Evolutionary conservation across 805 yeast genomes (phyloP).

Genomic region (Yarrowia divulgata): DNA sequence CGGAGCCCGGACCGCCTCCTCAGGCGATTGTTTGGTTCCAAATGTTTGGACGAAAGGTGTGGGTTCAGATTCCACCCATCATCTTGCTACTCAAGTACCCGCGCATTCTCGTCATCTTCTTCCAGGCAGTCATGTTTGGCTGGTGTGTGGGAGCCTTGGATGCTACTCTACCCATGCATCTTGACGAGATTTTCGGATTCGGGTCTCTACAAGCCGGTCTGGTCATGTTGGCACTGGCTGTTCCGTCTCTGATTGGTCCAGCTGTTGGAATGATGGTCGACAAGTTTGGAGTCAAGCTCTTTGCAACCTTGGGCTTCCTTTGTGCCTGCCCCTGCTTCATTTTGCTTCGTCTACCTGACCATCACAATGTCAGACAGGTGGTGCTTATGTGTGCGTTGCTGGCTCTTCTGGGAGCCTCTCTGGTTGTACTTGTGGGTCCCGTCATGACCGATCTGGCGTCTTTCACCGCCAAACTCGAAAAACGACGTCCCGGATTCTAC

Average conservation of each 20-base stretch:
- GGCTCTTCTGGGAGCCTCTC: slow-evolving; percentile 45
- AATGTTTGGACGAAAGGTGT: slow-evolving; percentile 30
- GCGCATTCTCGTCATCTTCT: slow-evolving; percentile 44
- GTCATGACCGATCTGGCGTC: slow-evolving; percentile 48
- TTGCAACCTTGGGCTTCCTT: slow-evolving; percentile 46
- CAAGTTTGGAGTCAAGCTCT: slow-evolving; percentile 46
- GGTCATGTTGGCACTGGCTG: slow-evolving; percentile 48
- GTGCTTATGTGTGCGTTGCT: slow-evolving; percentile 48
- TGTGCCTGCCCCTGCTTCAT: slow-evolving; percentile 36
- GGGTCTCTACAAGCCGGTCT: slow-evolving; percentile 48
- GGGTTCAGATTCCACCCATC: slow-evolving; percentile 36
- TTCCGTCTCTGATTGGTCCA: slow-evolving; percentile 48
- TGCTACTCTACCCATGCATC: slow-evolving; percentile 49
- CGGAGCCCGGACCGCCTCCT: slow-evolving; percentile 22
- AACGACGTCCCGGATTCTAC: slow-evolving; percentile 46
- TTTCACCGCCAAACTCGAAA: slow-evolving; percentile 44
- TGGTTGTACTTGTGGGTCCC: slow-evolving; percentile 45
- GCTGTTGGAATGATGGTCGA: slow-evolving; percentile 46
- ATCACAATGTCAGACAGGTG: slow-evolving; percentile 44
- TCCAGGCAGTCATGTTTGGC: slow-evolving; percentile 46
- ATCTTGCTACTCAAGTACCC: slow-evolving; percentile 40
- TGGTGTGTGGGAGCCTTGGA: slow-evolving; percentile 50
- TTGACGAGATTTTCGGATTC: slow-evolving; percentile 47
- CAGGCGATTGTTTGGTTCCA: slow-evolving; percentile 22
- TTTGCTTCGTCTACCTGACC: slow-evolving; percentile 47